A percentile compares a stretch with the other conserved stretches of the same genome.
Evolutionary conservation across 116 monocot genomes (phyloP).

Genomic region (Posidonia oceanica): DNA sequence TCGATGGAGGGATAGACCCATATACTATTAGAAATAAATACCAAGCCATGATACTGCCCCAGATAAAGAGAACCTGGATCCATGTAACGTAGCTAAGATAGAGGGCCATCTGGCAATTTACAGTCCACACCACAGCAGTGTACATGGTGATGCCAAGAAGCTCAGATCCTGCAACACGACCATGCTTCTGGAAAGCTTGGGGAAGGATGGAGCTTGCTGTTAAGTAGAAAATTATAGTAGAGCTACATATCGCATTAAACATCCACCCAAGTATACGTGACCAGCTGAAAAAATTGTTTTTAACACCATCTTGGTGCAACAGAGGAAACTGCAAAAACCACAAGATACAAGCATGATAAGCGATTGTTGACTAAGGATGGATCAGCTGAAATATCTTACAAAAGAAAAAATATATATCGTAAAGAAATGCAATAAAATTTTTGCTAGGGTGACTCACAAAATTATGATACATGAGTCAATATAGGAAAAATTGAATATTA

Average conservation of each 20-base stretch:
- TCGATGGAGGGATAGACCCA: constrained; percentile 30
- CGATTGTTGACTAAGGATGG: neutral
- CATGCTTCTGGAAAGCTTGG: constrained; percentile 53
- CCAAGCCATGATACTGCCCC: constrained; percentile 72
- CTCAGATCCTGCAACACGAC: constrained; percentile 23
- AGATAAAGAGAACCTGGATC: constrained; percentile 73
- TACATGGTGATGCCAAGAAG: constrained; percentile 63
- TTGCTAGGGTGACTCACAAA: too few species aligned
- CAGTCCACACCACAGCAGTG: constrained; percentile 70
- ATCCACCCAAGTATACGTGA: constrained; percentile 60
- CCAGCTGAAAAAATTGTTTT: constrained; percentile 78
- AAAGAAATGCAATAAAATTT: too few species aligned
- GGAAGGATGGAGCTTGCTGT: constrained; percentile 25
- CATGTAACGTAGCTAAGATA: constrained; percentile 66
- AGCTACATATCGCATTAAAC: constrained; percentile 44
- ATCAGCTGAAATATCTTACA: neutral
- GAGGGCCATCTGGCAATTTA: constrained; percentile 81
- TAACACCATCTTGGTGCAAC: constrained; percentile 77
- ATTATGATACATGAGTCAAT: too few species aligned
- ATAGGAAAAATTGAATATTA: too few species aligned
- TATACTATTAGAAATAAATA: constrained; percentile 63
- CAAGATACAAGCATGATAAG: neutral
- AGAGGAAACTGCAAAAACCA: constrained; percentile 43
- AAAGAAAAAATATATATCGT: neutral
- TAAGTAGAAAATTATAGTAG: constrained; percentile 54